These are phyloP conservation scores for Trametes villosa DNA, from an alignment of 768 basidiomycete species.

Conservation along the genomic window DNA sequence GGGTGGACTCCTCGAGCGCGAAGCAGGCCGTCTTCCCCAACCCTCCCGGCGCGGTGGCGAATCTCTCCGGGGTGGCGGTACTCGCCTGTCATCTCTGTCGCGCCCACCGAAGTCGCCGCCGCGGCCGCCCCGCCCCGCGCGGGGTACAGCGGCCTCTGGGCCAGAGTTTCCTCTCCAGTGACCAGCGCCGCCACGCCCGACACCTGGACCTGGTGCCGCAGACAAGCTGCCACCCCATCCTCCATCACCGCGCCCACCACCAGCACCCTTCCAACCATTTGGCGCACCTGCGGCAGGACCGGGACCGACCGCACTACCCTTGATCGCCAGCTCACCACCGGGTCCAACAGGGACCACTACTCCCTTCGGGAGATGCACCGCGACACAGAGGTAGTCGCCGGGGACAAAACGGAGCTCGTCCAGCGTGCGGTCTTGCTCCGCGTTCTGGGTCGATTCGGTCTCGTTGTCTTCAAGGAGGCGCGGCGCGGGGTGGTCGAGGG, in stretches of 20 bases:
- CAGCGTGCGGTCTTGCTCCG: constrained; percentile 61
- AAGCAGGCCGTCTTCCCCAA: constrained; percentile 40
- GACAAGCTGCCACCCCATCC: constrained; percentile 52
- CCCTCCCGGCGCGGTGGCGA: constrained; percentile 31
- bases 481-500: constrained; percentile 58
- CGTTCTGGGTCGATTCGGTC: constrained; percentile 6
- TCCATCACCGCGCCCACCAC: constrained; percentile 42
- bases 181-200: constrained; percentile 56
- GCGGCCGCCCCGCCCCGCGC: constrained; percentile 50
- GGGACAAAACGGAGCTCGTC: constrained; percentile 82
- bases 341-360: constrained; percentile 43
- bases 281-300: constrained; percentile 41
- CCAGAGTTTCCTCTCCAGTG: constrained; percentile 80
- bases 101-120: constrained; percentile 33
- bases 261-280: constrained; percentile 41
- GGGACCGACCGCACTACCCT: constrained; percentile 47
- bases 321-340: constrained; percentile 57
- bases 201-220: constrained; percentile 37
- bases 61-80: constrained; percentile 22
- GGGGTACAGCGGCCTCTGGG: constrained; percentile 42
- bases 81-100: constrained; percentile 31
- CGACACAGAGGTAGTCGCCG: constrained; percentile 76
- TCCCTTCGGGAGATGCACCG: constrained; percentile 77
- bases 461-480: constrained; percentile 61
- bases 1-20: constrained; percentile 48